Percentiles rank a stretch among this genome's conserved stretches.
These are phyloP conservation scores for Arachnomyces sp. DNA, from an alignment of 2,329 filamentous ascomycete species.

Conservation along the genomic window DNA sequence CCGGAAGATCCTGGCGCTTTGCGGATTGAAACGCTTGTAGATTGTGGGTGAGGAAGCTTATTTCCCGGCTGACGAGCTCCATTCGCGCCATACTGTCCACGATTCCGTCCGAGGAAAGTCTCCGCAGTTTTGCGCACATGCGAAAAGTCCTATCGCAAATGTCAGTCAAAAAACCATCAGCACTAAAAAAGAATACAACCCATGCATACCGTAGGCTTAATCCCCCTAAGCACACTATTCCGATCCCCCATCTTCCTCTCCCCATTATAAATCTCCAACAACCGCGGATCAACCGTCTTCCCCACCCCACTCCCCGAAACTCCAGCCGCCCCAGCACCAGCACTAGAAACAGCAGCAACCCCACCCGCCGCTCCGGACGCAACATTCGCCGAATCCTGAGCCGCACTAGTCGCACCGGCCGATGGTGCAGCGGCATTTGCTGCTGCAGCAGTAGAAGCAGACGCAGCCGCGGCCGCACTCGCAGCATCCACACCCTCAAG, in stretches of 20 bases:
- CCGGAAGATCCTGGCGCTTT: slow-evolving; percentile 37
- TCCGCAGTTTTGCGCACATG: slow-evolving; percentile 80
- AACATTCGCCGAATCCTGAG: slow-evolving; percentile 40
- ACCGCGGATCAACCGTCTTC: slow-evolving; percentile 68
- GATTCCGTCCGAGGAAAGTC: slow-evolving; percentile 57
- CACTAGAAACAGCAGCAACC: slow-evolving; percentile 22
- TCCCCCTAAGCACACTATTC: slow-evolving; percentile 76
- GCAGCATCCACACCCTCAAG: slow-evolving; percentile 53
- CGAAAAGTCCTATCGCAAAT: slow-evolving; percentile 75
- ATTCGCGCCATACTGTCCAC: slow-evolving; percentile 21
- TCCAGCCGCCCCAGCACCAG: slow-evolving; percentile 25
- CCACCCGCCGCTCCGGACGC: slow-evolving; percentile 41
- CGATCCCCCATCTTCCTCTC: slow-evolving; percentile 89
- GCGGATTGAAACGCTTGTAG: slow-evolving; percentile 30
- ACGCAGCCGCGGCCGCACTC: slow-evolving; percentile 36
- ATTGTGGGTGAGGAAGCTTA: slow-evolving; percentile 4
- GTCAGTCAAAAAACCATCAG: not conserved
- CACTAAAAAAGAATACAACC: not conserved
- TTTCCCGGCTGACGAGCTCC: too few relatives aligned
- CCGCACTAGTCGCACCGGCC: slow-evolving; percentile 34
- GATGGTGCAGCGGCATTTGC: slow-evolving; percentile 34
- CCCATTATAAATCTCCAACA: slow-evolving; percentile 82
- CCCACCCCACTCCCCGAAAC: slow-evolving; percentile 40
- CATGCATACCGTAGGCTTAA: slow-evolving; percentile 70
- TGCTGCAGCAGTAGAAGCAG: slow-evolving; percentile 34